phyloP scores from a whole-genome alignment of 306 rosid genomes.

The Malus sylvestris region DNA sequence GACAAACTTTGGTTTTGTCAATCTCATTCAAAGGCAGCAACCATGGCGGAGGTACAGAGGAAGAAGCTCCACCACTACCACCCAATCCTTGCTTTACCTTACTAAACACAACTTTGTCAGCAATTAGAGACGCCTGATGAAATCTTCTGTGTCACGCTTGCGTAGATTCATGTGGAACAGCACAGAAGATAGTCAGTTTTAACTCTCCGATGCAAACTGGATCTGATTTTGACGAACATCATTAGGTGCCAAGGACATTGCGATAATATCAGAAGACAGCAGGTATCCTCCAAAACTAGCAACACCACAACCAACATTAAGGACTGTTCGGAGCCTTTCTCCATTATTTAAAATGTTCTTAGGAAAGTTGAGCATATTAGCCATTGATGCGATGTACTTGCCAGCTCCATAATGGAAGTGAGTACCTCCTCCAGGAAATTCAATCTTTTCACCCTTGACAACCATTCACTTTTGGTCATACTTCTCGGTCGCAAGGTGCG shows the following conservation, averaged over 20 bases:
- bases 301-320: constrained; percentile 99
- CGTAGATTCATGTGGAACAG: too few relatives aligned
- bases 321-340: constrained; percentile 82
- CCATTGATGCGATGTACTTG: constrained; percentile 89
- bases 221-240: constrained; percentile 99
- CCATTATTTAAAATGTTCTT: constrained; percentile 58
- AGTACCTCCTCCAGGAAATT: constrained; percentile 98
- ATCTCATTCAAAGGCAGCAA: too few relatives aligned
- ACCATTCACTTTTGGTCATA: constrained; percentile 99
- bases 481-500: constrained; percentile 97
- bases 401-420: constrained; percentile 99
- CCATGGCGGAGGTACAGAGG: too few relatives aligned
- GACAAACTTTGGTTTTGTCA: too few relatives aligned
- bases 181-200: too few relatives aligned
- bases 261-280: constrained; percentile 69
- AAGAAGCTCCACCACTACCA: too few relatives aligned
- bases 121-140: too few relatives aligned
- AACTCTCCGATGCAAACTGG: constrained; percentile 90
- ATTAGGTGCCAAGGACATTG: constrained; percentile 98
- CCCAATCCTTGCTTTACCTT: too few relatives aligned
- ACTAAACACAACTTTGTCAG: too few relatives aligned
- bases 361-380: constrained; percentile 92
- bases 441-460: constrained; percentile 85
- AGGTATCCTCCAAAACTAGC: constrained; percentile 98
- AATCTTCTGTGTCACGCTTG: too few relatives aligned